Conservation (phyloP, 805 yeast species). For the Priceomyces haplophilus region DNA sequence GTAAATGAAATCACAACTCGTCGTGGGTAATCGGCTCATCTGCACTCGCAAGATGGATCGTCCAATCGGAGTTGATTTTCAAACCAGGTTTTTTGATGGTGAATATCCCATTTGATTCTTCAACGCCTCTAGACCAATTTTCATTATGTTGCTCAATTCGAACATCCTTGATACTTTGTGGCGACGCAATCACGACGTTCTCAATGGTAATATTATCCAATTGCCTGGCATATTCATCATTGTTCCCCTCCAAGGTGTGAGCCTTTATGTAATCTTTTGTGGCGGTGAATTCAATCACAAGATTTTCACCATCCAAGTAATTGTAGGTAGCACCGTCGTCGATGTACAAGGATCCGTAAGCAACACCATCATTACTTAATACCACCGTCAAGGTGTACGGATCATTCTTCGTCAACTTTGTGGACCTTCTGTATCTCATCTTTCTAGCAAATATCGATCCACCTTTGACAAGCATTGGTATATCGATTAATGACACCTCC, state of each 20-base stretch:
- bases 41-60: constrained; percentile 19
- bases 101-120: constrained; percentile 11
- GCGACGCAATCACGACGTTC: constrained; percentile 50
- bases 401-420: constrained; percentile 70
- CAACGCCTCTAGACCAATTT: constrained; percentile 30
- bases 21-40: constrained; percentile 18
- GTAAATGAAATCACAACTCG: constrained; percentile 19
- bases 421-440: constrained; percentile 75
- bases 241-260: constrained; percentile 8
- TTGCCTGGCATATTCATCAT: constrained; percentile 10
- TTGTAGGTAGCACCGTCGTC: constrained; percentile 83
- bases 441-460: constrained; percentile 70
- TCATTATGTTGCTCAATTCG: constrained; percentile 36
- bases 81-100: constrained; percentile 51
- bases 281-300: constrained; percentile 41
- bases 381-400: constrained; percentile 77
- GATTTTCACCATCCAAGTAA: constrained; percentile 49
- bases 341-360: constrained; percentile 60
- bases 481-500: constrained; percentile 50
- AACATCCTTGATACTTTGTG: constrained; percentile 15
- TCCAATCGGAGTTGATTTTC: constrained; percentile 48
- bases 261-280: constrained; percentile 26
- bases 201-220: constrained; percentile 48
- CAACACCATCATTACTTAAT: constrained; percentile 45
- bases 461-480: constrained; percentile 75